Percentiles rank a stretch among this genome's conserved stretches.
phyloP scores from a whole-genome alignment of 352 stramenopile species.

The Thraustochytrium sp. region DNA sequence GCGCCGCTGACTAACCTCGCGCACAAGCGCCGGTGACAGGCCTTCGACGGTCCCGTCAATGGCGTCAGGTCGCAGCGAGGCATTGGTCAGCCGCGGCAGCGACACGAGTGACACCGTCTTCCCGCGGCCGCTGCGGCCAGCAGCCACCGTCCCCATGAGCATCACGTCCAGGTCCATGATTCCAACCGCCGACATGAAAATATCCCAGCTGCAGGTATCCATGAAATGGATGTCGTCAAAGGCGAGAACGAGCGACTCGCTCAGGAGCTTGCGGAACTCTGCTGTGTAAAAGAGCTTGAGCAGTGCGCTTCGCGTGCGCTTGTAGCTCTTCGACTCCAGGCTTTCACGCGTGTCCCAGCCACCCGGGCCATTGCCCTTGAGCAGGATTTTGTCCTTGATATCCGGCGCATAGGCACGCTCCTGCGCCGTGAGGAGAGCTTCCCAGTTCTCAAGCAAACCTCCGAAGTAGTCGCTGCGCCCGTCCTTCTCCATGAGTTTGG shows the following conservation, averaged over 20 bases:
- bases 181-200: background rate
- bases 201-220: constrained; percentile 42
- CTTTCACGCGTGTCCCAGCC: constrained; percentile 5
- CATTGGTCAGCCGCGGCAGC: background rate
- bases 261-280: background rate
- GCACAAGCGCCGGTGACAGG: background rate
- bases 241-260: background rate
- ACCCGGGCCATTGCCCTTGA: no score
- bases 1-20: background rate
- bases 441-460: background rate
- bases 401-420: background rate
- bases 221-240: constrained; percentile 41
- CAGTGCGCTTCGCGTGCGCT: background rate
- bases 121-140: no score
- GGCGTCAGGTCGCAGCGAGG: background rate
- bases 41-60: background rate
- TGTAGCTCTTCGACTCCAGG: background rate
- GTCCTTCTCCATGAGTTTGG: background rate
- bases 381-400: constrained; percentile 1
- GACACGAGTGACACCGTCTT: background rate
- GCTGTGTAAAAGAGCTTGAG: background rate
- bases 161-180: background rate
- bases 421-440: background rate
- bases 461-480: background rate
- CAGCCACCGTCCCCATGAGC: background rate